Evolutionary conservation across 495 filamentous ascomycete genomes (phyloP), one percentile per base, ranked within the genome.

Genomic region (Chaetomium fimeti): DNA sequence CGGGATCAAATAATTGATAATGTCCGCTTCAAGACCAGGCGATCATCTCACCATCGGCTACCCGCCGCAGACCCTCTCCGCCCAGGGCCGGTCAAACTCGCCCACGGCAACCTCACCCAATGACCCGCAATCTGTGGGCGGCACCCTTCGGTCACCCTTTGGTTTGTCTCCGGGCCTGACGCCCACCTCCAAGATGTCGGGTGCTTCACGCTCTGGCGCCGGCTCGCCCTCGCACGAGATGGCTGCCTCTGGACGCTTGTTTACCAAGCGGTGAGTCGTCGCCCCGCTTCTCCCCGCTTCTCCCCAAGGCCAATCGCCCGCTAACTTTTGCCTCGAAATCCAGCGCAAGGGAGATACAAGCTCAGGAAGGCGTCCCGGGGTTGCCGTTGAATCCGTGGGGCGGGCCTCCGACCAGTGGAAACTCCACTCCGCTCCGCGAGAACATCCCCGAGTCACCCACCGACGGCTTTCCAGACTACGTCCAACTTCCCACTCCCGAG

Each of bases 381-480:
- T 76, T 95, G 65, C 87, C 88, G 67, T 83, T 91, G 57, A 91
- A 90, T 74, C 86, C 93, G 29, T 98, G 95, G 94, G 93, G 92
- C 32, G 79, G 79, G 2, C 93, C 94, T 45, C 94, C 94, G 59
- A 93, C 95, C 38, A 96, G 92, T 74, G 93, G 92, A 61, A 89
- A 95, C 79, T 96, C 94, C 52, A 98, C 94, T 24, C 95, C 94
- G 65, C 84, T 98, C 62, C 90, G 94, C 65, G 94, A 98, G 78
- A 96, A 94, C 61, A 96, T 97, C 58, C 95, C 94, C 67, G 94
- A 98, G 79, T 96, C 92, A n/a, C 92, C 89, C 60, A 92, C 91
- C 70, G 94, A 97, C 77, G 93, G 90, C 63, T 98, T 97, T 69
- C 92, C 94, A 22, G 93, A 97, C 71, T 89, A 95, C 72, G 83